phyloP scores from a whole-genome alignment of 805 yeast species.

The Schwanniomyces sp. region DNA sequence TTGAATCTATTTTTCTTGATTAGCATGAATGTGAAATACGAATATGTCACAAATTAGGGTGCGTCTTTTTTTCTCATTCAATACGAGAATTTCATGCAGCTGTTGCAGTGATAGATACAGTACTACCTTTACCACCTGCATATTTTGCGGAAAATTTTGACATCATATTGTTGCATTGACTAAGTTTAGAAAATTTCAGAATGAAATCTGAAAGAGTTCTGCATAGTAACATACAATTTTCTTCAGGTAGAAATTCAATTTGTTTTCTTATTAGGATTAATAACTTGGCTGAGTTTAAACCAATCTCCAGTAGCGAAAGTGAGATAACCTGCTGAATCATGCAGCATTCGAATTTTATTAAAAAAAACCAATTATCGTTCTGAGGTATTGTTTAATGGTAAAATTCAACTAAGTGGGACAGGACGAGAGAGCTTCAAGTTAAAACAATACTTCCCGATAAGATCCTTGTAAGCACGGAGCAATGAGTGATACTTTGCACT shows the following conservation, averaged over 20 bases:
- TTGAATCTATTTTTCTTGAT: neutral
- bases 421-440: neutral
- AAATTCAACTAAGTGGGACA: neutral
- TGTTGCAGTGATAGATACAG: neutral
- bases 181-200: neutral
- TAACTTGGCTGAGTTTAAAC: neutral
- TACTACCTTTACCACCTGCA: neutral
- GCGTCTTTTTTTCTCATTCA: neutral
- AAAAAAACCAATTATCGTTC: neutral
- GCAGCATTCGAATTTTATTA: neutral
- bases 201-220: neutral
- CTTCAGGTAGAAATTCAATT: too few relatives aligned
- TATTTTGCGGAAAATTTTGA: neutral
- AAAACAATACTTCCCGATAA: slow-evolving; percentile 5
- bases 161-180: neutral
- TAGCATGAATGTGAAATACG: neutral
- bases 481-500: neutral
- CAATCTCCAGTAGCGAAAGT: neutral
- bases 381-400: neutral
- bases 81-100: neutral
- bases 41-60: neutral
- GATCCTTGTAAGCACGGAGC: slow-evolving; percentile 2
- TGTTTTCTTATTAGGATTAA: too few relatives aligned
- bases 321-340: neutral
- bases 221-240: too few relatives aligned